A percentile compares a stretch with the other conserved stretches of the same genome.
Conservation (phyloP, 2,329 filamentous ascomycete species). For the Sarocladium strictum region DNA sequence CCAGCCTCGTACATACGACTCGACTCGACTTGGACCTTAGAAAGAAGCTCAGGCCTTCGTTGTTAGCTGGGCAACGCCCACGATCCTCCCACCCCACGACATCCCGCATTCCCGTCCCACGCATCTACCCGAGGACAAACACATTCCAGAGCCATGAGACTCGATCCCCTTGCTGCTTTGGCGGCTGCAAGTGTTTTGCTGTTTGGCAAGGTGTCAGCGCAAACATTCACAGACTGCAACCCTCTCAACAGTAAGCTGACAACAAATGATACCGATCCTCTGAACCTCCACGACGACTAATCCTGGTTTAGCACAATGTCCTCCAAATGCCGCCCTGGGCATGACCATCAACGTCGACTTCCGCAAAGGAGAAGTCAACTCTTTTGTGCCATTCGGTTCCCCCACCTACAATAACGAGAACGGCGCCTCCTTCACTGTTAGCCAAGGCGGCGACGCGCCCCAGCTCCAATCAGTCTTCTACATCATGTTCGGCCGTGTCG, state of each 20-base stretch:
- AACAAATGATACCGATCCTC: background rate
- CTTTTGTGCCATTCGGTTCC: conserved; percentile 65
- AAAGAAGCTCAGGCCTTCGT: conserved; percentile 4
- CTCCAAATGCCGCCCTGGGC: conserved; percentile 73
- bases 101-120: conserved; percentile 10
- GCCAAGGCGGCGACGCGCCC: conserved; percentile 73
- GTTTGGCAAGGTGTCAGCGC: conserved; percentile 23
- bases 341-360: conserved; percentile 83
- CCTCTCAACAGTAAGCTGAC: conserved; percentile 31
- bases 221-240: conserved; percentile 36
- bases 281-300: background rate
- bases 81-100: background rate
- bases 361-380: conserved; percentile 67
- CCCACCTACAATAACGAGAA: conserved; percentile 64
- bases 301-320: conserved; percentile 50
- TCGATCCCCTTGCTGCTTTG: conserved; percentile 13
- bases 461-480: conserved; percentile 89
- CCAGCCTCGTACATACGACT: background rate
- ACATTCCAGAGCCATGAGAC: conserved; percentile 17
- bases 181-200: conserved; percentile 19
- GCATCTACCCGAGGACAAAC: background rate
- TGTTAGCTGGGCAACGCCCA: conserved; percentile 7
- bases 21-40: background rate
- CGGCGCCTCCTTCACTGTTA: conserved; percentile 77
- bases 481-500: conserved; percentile 97